Conservation (phyloP, 257 asterid genomes). For the Leonotis leonurus region DNA sequence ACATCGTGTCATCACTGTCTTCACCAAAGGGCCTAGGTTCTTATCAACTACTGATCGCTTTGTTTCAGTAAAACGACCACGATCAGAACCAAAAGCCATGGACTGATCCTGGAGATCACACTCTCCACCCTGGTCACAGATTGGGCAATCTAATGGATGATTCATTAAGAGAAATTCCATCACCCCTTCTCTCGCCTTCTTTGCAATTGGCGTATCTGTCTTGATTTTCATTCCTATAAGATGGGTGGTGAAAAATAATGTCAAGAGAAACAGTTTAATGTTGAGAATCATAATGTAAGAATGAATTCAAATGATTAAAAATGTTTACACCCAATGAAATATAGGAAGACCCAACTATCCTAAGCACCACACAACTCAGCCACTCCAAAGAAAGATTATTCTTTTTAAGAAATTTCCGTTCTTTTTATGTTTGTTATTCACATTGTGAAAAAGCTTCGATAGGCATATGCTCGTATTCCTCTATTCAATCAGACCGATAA, state of each 20-base stretch:
- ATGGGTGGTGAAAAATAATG: not conserved
- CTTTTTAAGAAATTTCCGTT: not conserved
- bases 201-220: slow-evolving; percentile 88
- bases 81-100: slow-evolving; percentile 97
- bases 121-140: slow-evolving; percentile 99
- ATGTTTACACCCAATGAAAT: not conserved
- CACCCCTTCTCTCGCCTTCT: slow-evolving; percentile 97
- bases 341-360: not conserved
- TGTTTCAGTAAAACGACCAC: slow-evolving; percentile 88
- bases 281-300: not conserved
- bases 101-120: slow-evolving; percentile 97
- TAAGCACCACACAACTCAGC: not conserved
- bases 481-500: not conserved
- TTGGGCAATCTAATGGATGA: slow-evolving; percentile 96
- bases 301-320: not conserved
- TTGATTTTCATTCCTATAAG: slow-evolving; percentile 87
- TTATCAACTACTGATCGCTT: slow-evolving; percentile 96
- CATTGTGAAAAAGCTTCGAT: not conserved
- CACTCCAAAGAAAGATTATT: not conserved
- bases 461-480: not conserved
- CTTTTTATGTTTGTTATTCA: not conserved
- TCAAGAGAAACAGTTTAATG: not conserved
- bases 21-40: slow-evolving; percentile 92
- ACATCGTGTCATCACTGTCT: slow-evolving; percentile 96
- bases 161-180: slow-evolving; percentile 97